These are phyloP conservation scores for Aspergillus novoparasiticus DNA, from an alignment of 2,329 filamentous ascomycete species.

Conservation along the genomic window DNA sequence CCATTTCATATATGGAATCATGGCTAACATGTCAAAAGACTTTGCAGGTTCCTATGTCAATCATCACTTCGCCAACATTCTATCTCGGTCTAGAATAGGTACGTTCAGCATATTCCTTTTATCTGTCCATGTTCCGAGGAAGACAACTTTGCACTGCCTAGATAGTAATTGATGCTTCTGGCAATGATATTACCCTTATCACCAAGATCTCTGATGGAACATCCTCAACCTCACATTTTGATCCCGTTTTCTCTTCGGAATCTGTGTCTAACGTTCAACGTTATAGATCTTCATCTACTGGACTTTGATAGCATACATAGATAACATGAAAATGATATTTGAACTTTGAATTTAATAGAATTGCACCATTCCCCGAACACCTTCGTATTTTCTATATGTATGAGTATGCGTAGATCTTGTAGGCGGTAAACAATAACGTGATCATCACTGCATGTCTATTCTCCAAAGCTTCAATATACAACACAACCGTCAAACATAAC, in stretches of 20 bases:
- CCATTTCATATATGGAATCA: not conserved
- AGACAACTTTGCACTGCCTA: slow-evolving; percentile 65
- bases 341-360: not conserved
- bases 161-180: slow-evolving; percentile 68
- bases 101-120: slow-evolving; percentile 22
- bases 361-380: not conserved
- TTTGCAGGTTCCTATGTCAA: slow-evolving; percentile 9
- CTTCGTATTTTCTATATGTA: not conserved
- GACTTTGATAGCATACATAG: not conserved
- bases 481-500: not conserved
- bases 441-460: not conserved
- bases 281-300: slow-evolving; percentile 1
- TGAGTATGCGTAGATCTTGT: not conserved
- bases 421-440: not conserved
- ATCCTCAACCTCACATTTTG: slow-evolving; percentile 14
- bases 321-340: slow-evolving; percentile 7
- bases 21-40: slow-evolving; percentile 31
- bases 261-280: slow-evolving; percentile 25
- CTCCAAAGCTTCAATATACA: not conserved
- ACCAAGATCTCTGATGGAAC: slow-evolving; percentile 70
- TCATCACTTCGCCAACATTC: not conserved
- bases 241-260: slow-evolving; percentile 19
- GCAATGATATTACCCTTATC: slow-evolving; percentile 60
- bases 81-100: slow-evolving; percentile 18
- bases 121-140: slow-evolving; percentile 57